Evolutionary conservation across 2,329 filamentous ascomycete genomes (phyloP), one percentile per base, ranked within the genome.

Genomic region (Nemania abortiva): DNA sequence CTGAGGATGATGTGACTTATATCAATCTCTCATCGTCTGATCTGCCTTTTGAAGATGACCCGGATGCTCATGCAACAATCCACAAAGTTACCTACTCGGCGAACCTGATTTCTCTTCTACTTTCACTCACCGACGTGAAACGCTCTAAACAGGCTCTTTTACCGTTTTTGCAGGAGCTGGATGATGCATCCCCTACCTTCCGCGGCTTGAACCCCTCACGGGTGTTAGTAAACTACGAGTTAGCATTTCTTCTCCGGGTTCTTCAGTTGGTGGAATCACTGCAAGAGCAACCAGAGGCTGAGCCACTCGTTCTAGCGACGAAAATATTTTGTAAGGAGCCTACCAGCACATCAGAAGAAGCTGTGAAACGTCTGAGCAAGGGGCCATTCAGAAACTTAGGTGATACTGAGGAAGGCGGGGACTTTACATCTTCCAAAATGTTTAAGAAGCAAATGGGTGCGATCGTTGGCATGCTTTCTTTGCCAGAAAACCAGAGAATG

Each of bases 71-170:
- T 50, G 52, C 64, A 9, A 63, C 55, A 31, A 65, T 75, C 6
- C 63, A 63, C 37, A 66, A 53, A n/a, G 71, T 68, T 18, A 62
- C 71, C 22, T 64, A 47, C 66, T 73, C 65, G 24, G 76, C 64
- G 39, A 78, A 79, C 20, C 60, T 76, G n/a, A 58, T 76, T 13
- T 74, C 74, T 18, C 73, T 79, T 29, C 67, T 76, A 13, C 50
- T 68, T 37, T 69, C 61, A 27, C 69, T 75, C 11, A 2, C 68
- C 15, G 70, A 77, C 31, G 34, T 75, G 22, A 63, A 34, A 37
- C 9, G 62, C 13, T 64, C 66, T 18, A 70, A 68, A 18, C 52
- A 42, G 54, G 10, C 52, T 2, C 24, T 68, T 3, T 45, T 66
- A 5, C 54, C 63, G 18, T 63, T 77, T 52, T 39, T 78, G 20